These are phyloP conservation scores for Neurospora sp. DNA, from an alignment of 495 filamentous ascomycete genomes.

Conservation along the genomic window DNA sequence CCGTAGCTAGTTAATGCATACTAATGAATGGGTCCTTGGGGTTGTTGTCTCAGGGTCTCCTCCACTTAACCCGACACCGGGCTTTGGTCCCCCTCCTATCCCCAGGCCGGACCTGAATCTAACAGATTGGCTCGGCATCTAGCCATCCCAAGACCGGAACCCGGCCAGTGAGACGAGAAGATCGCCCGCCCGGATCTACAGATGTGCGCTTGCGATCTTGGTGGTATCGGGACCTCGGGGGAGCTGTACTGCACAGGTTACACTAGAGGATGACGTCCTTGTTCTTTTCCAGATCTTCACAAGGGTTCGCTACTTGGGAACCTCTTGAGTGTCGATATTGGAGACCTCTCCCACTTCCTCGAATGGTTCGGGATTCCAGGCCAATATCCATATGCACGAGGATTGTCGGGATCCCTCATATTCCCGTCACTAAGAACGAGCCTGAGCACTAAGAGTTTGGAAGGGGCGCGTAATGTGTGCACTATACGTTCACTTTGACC, in stretches of 20 bases:
- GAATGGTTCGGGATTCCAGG: too few species aligned
- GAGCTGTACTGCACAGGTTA: neutral
- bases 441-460: too few species aligned
- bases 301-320: too few species aligned
- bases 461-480: neutral
- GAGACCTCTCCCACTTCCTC: too few species aligned
- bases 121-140: neutral
- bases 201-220: neutral
- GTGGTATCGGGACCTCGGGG: neutral
- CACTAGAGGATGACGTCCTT: neutral
- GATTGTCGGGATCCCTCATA: too few species aligned
- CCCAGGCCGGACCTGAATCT: neutral
- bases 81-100: neutral
- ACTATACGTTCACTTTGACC: neutral
- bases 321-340: too few species aligned
- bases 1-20: too few species aligned
- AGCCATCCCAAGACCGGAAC: neutral
- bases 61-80: neutral
- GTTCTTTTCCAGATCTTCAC: neutral
- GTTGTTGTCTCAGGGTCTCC: neutral
- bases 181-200: neutral
- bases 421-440: too few species aligned
- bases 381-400: too few species aligned
- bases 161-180: neutral
- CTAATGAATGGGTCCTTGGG: neutral